Percentiles rank a stretch among this genome's conserved stretches.
Conservation (phyloP, 1,139 yeast species). For the Candida albicans region DNA sequence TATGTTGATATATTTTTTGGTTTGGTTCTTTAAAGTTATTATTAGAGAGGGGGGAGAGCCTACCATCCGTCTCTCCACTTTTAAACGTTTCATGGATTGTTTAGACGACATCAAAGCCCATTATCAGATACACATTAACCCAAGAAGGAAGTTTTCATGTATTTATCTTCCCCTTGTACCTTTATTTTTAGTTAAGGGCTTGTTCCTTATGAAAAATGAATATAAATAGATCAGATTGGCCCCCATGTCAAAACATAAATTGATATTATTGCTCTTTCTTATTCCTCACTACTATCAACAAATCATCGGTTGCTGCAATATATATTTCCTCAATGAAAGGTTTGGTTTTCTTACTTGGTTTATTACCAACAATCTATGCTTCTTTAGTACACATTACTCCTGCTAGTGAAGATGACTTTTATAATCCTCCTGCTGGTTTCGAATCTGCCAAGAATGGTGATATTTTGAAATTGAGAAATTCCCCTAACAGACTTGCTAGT, state of each 20-base stretch:
- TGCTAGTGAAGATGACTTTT: conserved; percentile 28
- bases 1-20: not conserved
- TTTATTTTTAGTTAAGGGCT: not conserved
- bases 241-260: no score
- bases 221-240: not conserved
- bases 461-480: conserved; percentile 24
- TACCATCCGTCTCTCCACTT: no score
- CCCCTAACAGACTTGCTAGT: conserved; percentile 21
- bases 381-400: conserved; percentile 1
- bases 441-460: conserved; percentile 26
- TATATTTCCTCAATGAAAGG: not conserved
- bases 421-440: conserved; percentile 25
- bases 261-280: no score
- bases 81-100: no score
- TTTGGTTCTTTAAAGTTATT: no score
- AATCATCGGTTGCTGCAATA: no score
- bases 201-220: not conserved
- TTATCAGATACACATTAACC: not conserved
- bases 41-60: no score
- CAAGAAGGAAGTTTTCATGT: not conserved
- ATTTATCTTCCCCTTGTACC: not conserved
- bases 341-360: not conserved
- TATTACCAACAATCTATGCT: not conserved
- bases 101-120: no score
- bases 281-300: no score